Evolutionary conservation across 371 early-diverging fungal species (phyloP), one percentile per base, ranked within the genome.

Genomic region (Paraphysoderma sedebokerense): DNA sequence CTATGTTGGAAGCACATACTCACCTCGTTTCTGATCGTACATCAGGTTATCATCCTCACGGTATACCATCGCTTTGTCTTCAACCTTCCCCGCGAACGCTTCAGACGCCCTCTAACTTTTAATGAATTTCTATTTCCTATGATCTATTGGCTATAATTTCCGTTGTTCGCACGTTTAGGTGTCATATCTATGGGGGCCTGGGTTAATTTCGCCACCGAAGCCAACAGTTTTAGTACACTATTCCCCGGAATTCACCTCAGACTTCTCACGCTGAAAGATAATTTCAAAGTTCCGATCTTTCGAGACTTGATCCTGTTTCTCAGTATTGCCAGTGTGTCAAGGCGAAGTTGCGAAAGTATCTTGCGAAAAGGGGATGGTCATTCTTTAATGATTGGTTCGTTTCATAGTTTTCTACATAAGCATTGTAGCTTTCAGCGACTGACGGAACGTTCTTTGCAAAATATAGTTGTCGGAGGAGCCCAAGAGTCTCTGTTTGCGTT

Each of bases 161-260:
- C 35, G 17, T 17, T 13, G 17, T 17, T 34, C 17, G 13, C 13
- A 34, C 17, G 13, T 13, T 34, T 26, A 55, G 55, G 89, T 12
- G 81, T 92, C 45, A 77, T 90, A 48, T 72, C 77, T 7, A 67
- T 85, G 53, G 88, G 88, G 3, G 85, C 87, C 0, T 78, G 78
- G 51, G 67, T 77, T 32, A 79, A 81, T 40, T 86, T 89, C 72
- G 85, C 68, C 6, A 87, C 81, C 13, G 77, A 81, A 53, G 74
- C 74, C 0, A 74, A 73, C 28, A 62, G 72, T 1, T 67, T 85
- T 38, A 76, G 78, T 7, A 60, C 74, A 34, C 48, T 65, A 13
- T 74, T 81, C 36, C 79, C 81, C 1, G 87, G 84, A 3, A 66
- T 85, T 39, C 57, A 58, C 5, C 6, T 46, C 33, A 68, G 68